Evolutionary conservation across 441 rosid species (phyloP).

Genomic region (Adansonia rubrostipa): DNA sequence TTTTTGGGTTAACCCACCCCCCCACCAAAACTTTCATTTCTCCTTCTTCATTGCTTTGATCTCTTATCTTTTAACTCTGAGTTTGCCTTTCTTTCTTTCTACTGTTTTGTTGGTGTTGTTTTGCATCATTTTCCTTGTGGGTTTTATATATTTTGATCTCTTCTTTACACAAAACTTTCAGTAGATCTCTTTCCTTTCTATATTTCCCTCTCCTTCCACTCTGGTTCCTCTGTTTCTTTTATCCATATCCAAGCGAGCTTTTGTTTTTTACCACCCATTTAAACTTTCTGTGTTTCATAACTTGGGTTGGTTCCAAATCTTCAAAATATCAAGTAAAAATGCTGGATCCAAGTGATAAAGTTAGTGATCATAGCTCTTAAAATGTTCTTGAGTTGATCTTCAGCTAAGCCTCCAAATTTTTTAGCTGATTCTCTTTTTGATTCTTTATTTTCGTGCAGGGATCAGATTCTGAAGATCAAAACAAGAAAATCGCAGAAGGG

Average conservation of each 20-base stretch:
- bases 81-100: neutral
- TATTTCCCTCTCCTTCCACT: no score
- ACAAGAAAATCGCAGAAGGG: slow-evolving; percentile 34
- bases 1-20: no score
- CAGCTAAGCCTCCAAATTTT: slow-evolving; percentile 16
- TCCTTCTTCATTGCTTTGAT: neutral
- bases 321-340: slow-evolving; percentile 28
- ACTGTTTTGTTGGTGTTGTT: neutral
- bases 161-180: neutral
- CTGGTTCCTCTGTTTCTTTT: neutral
- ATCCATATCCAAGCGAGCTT: neutral
- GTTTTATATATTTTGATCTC: neutral
- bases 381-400: slow-evolving; percentile 12
- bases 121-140: no score
- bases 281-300: neutral
- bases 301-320: slow-evolving; percentile 38
- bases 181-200: no score
- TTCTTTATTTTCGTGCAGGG: slow-evolving; percentile 39
- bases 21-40: neutral
- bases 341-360: slow-evolving; percentile 60
- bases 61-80: neutral
- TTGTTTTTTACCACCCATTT: neutral
- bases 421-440: slow-evolving; percentile 19
- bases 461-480: slow-evolving; percentile 54
- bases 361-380: slow-evolving; percentile 38